Conservation (phyloP, 2,329 filamentous ascomycete genomes). For the Sclerotinia trifoliorum region DNA sequence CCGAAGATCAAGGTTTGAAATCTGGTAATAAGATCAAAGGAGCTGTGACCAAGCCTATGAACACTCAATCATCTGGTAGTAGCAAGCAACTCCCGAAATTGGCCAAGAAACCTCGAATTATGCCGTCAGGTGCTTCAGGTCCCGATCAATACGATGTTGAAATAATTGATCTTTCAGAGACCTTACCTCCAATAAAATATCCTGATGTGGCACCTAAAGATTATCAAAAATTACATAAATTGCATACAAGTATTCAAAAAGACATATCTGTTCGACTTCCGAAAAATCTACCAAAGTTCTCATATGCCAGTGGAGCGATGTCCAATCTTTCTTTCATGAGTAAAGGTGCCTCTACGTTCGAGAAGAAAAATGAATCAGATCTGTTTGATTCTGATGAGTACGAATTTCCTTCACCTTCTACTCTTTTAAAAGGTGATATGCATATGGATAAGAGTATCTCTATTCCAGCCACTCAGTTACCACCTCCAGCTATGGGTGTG, state of each 20-base stretch:
- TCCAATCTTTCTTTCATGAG: conserved; percentile 31
- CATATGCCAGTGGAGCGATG: conserved; percentile 32
- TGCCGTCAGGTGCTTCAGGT: not conserved
- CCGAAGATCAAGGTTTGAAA: not conserved
- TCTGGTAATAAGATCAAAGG: not conserved
- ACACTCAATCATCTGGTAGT: not conserved
- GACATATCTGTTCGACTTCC: conserved; percentile 30
- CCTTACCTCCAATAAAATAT: conserved; percentile 25
- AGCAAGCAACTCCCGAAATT: not conserved
- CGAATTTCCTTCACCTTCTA: conserved; percentile 43
- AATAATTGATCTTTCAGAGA: conserved; percentile 35
- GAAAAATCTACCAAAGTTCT: conserved; percentile 35
- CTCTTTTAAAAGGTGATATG: conserved; percentile 31
- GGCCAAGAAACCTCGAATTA: not conserved
- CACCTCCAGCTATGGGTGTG: conserved; percentile 13
- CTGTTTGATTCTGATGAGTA: conserved; percentile 30
- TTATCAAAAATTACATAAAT: conserved; percentile 37
- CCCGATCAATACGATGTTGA: conserved; percentile 31
- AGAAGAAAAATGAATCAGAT: conserved; percentile 16
- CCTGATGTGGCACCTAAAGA: conserved; percentile 31
- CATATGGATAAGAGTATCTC: not conserved
- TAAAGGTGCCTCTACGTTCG: not conserved
- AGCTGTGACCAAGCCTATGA: not conserved
- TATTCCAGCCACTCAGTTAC: not conserved
- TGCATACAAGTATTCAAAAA: conserved; percentile 37